These are phyloP conservation scores for Voacanga thouarsii DNA, from an alignment of 257 asterid species.

Conservation along the genomic window DNA sequence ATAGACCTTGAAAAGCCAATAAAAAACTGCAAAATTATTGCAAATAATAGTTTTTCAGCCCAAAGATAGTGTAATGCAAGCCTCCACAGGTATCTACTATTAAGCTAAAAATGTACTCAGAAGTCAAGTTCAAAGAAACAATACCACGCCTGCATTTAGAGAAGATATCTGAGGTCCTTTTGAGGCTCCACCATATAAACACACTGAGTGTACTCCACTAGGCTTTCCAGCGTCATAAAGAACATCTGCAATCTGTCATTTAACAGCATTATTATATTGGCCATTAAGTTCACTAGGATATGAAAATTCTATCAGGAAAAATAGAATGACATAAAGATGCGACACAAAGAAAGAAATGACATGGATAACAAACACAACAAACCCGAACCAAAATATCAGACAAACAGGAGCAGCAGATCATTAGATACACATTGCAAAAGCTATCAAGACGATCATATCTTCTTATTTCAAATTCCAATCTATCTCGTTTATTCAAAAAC, in stretches of 20 bases:
- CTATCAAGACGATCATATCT: neutral
- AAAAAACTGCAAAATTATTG: neutral
- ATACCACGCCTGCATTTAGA: slow-evolving; percentile 89
- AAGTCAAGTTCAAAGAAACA: slow-evolving; percentile 22
- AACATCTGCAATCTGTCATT: slow-evolving; percentile 74
- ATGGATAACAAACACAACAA: neutral
- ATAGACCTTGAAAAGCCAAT: neutral
- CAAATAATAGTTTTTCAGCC: neutral
- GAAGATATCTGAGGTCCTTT: slow-evolving; percentile 90
- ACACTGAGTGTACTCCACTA: slow-evolving; percentile 65
- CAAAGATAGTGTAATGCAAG: neutral
- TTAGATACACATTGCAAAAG: neutral
- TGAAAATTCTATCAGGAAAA: neutral
- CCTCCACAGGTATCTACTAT: neutral
- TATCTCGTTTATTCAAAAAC: neutral
- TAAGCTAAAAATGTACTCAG: neutral
- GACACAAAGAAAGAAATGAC: neutral
- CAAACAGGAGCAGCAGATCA: neutral
- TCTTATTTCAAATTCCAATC: no score
- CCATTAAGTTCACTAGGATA: neutral
- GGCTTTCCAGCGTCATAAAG: slow-evolving; percentile 90
- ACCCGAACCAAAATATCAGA: neutral
- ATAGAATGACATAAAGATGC: neutral
- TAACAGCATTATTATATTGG: slow-evolving; percentile 14
- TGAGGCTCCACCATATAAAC: slow-evolving; percentile 88